Evolutionary conservation across 108 stramenopile species (phyloP).

Genomic region (Aurantiochytrium sp.): DNA sequence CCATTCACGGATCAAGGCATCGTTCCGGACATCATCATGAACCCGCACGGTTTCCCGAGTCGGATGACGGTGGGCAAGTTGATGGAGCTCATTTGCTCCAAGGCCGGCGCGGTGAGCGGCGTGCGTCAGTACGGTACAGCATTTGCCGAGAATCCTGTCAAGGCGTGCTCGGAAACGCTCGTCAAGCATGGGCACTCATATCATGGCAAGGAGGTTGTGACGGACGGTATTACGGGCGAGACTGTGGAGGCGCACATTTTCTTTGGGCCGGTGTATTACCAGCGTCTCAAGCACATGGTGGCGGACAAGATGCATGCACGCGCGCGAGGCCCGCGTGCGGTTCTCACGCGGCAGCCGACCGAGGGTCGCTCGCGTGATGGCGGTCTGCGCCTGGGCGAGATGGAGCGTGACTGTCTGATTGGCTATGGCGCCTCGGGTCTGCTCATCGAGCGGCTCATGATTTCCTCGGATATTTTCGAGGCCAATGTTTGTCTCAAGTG

Average conservation of each 20-base stretch:
- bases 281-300: conserved; percentile 98
- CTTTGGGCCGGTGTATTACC: conserved; percentile 99
- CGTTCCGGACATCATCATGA: conserved; percentile 97
- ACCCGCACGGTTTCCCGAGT: conserved; percentile 98
- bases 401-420: conserved; percentile 99
- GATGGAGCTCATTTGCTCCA: conserved; percentile 93
- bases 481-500: conserved; percentile 92
- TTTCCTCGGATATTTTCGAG: conserved; percentile 91
- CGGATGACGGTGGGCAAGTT: conserved; percentile 99
- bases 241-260: conserved; percentile 89
- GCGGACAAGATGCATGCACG: conserved; percentile 99
- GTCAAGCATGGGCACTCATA: conserved; percentile 92
- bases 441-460: conserved; percentile 94
- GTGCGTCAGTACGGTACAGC: conserved; percentile 95
- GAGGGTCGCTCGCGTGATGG: conserved; percentile 96
- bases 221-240: conserved; percentile 93
- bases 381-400: conserved; percentile 99
- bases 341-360: conserved; percentile 96
- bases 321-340: conserved; percentile 89
- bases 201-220: conserved; percentile 94
- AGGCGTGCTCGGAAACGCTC: conserved; percentile 75
- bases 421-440: conserved; percentile 97
- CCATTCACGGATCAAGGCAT: conserved; percentile 95
- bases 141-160: conserved; percentile 84
- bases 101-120: conserved; percentile 89